Conservation (phyloP, 768 basidiomycete species). For the Phaeotremella skinneri region DNA sequence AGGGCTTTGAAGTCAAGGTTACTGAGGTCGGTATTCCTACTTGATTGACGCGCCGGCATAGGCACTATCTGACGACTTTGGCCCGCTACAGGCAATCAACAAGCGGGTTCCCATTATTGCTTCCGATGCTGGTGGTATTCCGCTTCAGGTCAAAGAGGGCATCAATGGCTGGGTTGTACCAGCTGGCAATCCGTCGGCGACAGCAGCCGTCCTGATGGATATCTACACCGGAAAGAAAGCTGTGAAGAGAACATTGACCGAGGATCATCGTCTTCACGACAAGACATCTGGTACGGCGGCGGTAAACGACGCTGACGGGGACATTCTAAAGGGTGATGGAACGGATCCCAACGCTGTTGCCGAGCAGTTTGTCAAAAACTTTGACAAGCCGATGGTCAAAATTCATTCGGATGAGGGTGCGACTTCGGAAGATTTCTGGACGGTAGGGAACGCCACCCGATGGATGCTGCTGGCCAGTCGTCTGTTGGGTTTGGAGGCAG, state of each 20-base stretch:
- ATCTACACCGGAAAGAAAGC: slow-evolving; percentile 66
- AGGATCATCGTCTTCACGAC: slow-evolving; percentile 12
- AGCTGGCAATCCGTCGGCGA: slow-evolving; percentile 69
- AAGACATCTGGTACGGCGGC: not conserved
- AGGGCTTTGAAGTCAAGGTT: slow-evolving; percentile 97
- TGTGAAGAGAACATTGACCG: slow-evolving; percentile 19
- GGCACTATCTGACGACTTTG: no score
- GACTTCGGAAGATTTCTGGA: slow-evolving; percentile 50
- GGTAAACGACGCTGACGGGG: slow-evolving; percentile 1
- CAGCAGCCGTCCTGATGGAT: slow-evolving; percentile 72
- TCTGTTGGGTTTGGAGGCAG: slow-evolving; percentile 20
- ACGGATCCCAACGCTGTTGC: slow-evolving; percentile 42
- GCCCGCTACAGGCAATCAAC: slow-evolving; percentile 75
- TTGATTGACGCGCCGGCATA: no score
- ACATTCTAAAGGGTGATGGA: slow-evolving; percentile 5
- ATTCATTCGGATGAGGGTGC: slow-evolving; percentile 36
- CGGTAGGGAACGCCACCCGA: slow-evolving; percentile 46
- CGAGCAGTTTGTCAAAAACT: slow-evolving; percentile 39
- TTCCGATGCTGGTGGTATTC: slow-evolving; percentile 84
- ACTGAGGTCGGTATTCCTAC: slow-evolving; percentile 53
- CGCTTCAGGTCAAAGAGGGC: slow-evolving; percentile 82
- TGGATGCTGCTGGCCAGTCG: slow-evolving; percentile 45
- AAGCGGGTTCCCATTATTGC: slow-evolving; percentile 84
- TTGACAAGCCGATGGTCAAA: slow-evolving; percentile 31
- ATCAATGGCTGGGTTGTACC: slow-evolving; percentile 82